phyloP scores from a whole-genome alignment of 208 protist genomes.

The Porcisia hertigi region DNA sequence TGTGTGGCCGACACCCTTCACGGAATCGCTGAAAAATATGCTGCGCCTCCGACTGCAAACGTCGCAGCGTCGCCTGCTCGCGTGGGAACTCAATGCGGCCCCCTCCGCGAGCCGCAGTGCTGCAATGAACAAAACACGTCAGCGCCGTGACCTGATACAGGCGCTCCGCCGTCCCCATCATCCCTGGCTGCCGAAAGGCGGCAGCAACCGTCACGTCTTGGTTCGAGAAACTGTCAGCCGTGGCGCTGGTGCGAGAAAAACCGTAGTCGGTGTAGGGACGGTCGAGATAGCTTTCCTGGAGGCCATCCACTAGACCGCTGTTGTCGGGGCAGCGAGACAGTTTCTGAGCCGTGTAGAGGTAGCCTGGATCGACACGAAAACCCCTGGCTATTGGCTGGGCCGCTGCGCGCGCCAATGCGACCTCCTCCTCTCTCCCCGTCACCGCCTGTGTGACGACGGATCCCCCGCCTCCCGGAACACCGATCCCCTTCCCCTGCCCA shows the following conservation, averaged over 20 bases:
- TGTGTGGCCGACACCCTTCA: conserved; percentile 41
- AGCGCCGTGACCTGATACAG: conserved; percentile 57
- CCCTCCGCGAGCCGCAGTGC: conserved; percentile 33
- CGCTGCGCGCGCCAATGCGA: background rate
- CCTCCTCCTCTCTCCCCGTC: background rate
- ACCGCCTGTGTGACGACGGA: background rate
- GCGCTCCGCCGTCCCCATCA: conserved; percentile 39
- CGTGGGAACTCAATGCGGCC: conserved; percentile 43
- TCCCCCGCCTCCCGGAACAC: background rate
- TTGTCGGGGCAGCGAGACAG: conserved; percentile 34
- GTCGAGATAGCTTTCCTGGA: conserved; percentile 77
- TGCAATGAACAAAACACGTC: conserved; percentile 53
- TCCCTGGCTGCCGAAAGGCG: conserved; percentile 37
- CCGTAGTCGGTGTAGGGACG: conserved; percentile 73
- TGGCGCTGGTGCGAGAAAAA: conserved; percentile 43
- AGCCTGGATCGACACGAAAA: conserved; percentile 77
- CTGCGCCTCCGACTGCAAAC: conserved; percentile 35
- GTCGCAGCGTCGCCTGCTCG: conserved; percentile 36
- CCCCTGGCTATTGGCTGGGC: conserved; percentile 30
- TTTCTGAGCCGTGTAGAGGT: conserved; percentile 56
- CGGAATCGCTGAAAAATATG: conserved; percentile 46
- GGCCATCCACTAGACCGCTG: conserved; percentile 58
- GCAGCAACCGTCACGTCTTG: conserved; percentile 55
- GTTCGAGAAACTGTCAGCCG: conserved; percentile 47
- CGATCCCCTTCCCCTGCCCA: conserved; percentile 31